A percentile compares a stretch with the other conserved stretches of the same genome.
Evolutionary conservation across 2,329 filamentous ascomycete genomes (phyloP).

Genomic region (Botryotinia narcissicola): DNA sequence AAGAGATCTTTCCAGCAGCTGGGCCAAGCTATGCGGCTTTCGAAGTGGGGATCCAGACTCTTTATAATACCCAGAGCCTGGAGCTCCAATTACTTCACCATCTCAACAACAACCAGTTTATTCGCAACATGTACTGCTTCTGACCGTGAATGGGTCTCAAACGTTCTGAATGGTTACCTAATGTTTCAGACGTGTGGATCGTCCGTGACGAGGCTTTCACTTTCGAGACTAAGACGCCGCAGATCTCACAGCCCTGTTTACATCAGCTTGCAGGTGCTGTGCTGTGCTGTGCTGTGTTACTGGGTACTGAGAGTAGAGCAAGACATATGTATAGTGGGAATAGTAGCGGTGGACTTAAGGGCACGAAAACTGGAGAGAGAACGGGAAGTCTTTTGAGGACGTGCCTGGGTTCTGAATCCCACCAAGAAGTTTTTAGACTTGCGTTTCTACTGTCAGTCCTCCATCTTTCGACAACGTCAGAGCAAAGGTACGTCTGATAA

Average conservation of each 20-base stretch:
- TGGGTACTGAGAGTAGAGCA: background rate
- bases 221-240: background rate
- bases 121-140: constrained; percentile 48
- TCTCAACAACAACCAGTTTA: constrained; percentile 67
- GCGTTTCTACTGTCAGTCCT: background rate
- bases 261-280: constrained; percentile 3
- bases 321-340: background rate
- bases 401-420: background rate
- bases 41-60: constrained; percentile 61
- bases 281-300: background rate
- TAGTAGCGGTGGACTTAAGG: background rate
- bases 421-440: background rate
- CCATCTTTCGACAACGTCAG: background rate
- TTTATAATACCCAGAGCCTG: constrained; percentile 49
- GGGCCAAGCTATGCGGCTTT: constrained; percentile 31
- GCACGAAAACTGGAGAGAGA: background rate
- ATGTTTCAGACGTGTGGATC: background rate
- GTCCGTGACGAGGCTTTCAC: background rate
- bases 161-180: background rate
- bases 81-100: constrained; percentile 63
- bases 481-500: background rate
- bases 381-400: background rate
- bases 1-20: background rate
- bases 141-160: background rate
- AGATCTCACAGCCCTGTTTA: background rate